Base-by-base conservation (phyloP, 2,329 filamentous ascomycete genomes). In the Apiospora rasikravindrae region DNA sequence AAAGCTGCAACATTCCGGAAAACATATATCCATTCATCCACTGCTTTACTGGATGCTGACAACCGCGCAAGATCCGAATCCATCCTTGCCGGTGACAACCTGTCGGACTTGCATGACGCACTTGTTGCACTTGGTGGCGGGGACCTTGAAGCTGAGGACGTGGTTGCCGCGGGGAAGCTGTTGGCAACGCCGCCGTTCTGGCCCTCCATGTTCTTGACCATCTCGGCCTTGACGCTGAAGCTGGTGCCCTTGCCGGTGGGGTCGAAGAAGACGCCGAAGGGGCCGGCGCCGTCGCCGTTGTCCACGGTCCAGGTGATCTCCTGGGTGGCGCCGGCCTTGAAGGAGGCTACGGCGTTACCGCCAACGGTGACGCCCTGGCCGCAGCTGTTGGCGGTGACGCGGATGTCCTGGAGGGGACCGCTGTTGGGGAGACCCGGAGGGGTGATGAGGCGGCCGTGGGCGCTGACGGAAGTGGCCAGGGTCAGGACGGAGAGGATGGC, bases 271-370 rank as follows among this genome's bases (percentile, higher is more conserved):
- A 71, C 70, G 13, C 47, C 70, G 37, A 71, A 61, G 40, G 70
- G 70, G 49, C 70, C 70, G 49, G 70, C 70, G 66, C 70, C 70
- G 67, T 71, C 70, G 66, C 70, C 70, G 66, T 71, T 71, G 70
- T 71, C 70, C n/a, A 71, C 70, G 24, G 47, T 64, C 70, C 70
- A 71, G 47, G 70, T 71, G 26, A 71, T 44, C 37, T 71, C 70
- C 70, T 71, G 70, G 22, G 67, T 69, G 2, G 66, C 47, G 66
- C 70, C 70, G 24, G 70, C 70, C 66, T 57, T 71, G 70, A 71
- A 71, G 26, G 37, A 51, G 19, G 70, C 66, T 24, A 69, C 70
- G 66, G 70, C 66, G 24, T 69, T 69, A 24, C 70, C 70, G 45
- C 24, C 67, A 14, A 71, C 40, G 13, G 47, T 57, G n/a, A 71